Base-by-base conservation (phyloP, 2,329 filamentous ascomycete genomes). In the Diatrype stigma region DNA sequence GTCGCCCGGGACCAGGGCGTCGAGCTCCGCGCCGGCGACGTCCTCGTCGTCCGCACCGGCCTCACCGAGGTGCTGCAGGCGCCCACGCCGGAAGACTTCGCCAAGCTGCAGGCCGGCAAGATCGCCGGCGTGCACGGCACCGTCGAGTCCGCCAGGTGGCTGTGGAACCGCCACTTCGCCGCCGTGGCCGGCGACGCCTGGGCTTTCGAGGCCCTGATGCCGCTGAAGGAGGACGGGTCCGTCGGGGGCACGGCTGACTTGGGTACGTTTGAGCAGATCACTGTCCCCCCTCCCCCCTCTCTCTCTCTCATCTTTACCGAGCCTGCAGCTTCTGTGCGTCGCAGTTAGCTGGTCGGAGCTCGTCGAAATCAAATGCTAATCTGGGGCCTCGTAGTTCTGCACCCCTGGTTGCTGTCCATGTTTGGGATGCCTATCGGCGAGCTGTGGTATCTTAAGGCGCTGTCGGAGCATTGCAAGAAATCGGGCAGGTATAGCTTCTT, bases 111-210 rank as follows among this genome's bases (percentile, higher is more conserved):
- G 10, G 49, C 54, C 0, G 50, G 28, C 3, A 67, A 55, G 14
- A 47, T 72, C 4, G 59, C 70, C 22, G 67, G 78, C 7, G 60
- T 77, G 42, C 70, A 82, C 37, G 77, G 74, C 0, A 62, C 60
- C 2, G 68, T 80, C 45, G 76, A 77, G 42, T 76, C 84, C 3
- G 70, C 81, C 7, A 77, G 80, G 48, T 90, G 85, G 85, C 55
- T 89, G 52, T 86, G 87, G 71, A 83, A 89, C 60, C 80, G 77
- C 56, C 83, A 85, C 48, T 89, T 90, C 57, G 74, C 85, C 0
- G 82, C 80, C 1, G 84, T 86, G 1, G 83, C 78, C 0, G 82
- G 82, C 0, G 86, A 90, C 62, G 71, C 76, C 12, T 80, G 78
- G 19, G 73, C 78, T 0, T 87, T 89, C 54, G 86, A 90, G 69